Base-by-base conservation (phyloP, 2,329 filamentous ascomycete species). In the Eutypella sp. region DNA sequence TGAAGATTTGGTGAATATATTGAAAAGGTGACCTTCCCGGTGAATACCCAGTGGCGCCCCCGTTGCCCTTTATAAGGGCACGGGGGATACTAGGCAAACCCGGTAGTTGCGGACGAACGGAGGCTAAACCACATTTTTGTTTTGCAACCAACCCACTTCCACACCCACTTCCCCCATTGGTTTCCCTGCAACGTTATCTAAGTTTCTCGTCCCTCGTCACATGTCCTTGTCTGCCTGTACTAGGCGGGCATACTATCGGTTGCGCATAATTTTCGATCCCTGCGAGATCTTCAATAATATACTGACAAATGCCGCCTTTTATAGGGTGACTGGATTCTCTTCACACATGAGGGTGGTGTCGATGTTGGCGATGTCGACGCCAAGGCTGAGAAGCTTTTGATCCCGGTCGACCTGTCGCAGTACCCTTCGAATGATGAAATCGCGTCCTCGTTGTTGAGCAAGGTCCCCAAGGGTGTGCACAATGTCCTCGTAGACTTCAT, bases 401-500 rank as follows among this genome's bases (percentile, higher is more conserved):
- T 99, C 62, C 92, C 93, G 60, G 93, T 99, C 63, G 91, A 97
- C 72, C 85, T 99, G 53, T 80, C 84, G 57, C 77, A 96, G 72
- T 99, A 92, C 74, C 93, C 93, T 57, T 96, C 91, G 57, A 97
- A 99, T 74, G 86, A 95, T 66, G 82, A 93, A 72, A 93, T 99
- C 62, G 93, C 93, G 48, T 68, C 78, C 45, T 76, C 82, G 48
- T 83, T 99, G 52, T 78, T 99, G 67, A 91, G 85, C 73, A 93
- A 99, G 72, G 90, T 99, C 40, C 93, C 93, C 62, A 76, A 89
- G 75, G 92, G 92, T 68, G 80, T 99, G 43, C 93, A 99, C 82
- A 96, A 96, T 66, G 93, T 99, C 65, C 83, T 99, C 49, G 88
- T 99, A 53, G 93, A 99, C 81, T 99, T 99, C 81, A 99, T 99